Base-by-base conservation (phyloP, 2,329 filamentous ascomycete species). In the Coniochaeta sp. region DNA sequence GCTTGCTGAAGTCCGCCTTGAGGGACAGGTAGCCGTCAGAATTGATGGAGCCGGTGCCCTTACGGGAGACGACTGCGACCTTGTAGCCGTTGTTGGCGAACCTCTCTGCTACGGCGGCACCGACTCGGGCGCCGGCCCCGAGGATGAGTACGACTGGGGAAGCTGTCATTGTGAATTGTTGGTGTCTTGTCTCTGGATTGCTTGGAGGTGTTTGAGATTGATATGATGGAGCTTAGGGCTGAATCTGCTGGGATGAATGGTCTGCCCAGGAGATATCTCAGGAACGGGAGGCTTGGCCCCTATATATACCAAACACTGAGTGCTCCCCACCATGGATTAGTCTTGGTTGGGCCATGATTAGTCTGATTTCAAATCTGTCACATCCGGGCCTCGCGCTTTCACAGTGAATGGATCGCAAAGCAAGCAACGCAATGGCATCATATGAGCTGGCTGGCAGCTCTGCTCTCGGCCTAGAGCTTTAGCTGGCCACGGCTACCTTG, bases 1-100 rank as follows among this genome's bases (percentile, higher is more conserved):
- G 64, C 3, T 70, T 60, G 33, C 63, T 55, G 2, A 73, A 66
- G 55, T 74, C 70, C 2, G 63, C 65, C 32, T 62, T 58, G 28
- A 74, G 60, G 32, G 67, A 66, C 13, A 73, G 60, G 18, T 24
- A n/a, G 5, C 47, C 47, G 28, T 28, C 28, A 6, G 4, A 16
- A 4, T 51, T 56, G 49, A 51, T 54, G 46, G 48, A 28, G 22
- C 55, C 54, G 10, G 48, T 59, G 4, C 56, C 60, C 3, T 33
- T 58, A 14, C 58, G 53, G 2, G 61, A 62, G 6, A 56, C 56
- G 3, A 62, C 20, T 33, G 56, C 59, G 30, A 62, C 56, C 14
- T 55, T 53, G 51, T 62, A 63, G 22, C 60, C 58, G 28, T 52
- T 55, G 50, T 52, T 55, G 31, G 60, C 57, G 49, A 63, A 60